Percentiles rank a stretch among this genome's conserved stretches.
Conservation (phyloP, 495 filamentous ascomycete species). For the Collariella sp. region DNA sequence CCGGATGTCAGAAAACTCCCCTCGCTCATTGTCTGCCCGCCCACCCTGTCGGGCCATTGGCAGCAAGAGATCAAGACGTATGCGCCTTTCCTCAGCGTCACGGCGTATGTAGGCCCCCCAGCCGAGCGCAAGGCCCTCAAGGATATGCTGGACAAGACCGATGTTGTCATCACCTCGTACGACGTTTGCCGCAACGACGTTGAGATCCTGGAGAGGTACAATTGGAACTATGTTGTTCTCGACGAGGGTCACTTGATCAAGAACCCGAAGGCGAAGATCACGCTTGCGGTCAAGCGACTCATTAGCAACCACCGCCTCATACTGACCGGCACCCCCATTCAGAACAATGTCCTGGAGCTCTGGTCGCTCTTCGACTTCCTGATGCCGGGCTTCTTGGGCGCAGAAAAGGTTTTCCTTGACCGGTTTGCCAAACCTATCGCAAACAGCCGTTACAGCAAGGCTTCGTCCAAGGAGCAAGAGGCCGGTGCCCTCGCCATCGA, state of each 20-base stretch:
- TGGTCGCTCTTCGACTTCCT: conserved; percentile 98
- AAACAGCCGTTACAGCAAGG: conserved; percentile 87
- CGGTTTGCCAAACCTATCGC: conserved; percentile 97
- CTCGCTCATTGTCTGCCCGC: conserved; percentile 90
- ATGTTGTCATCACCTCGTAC: conserved; percentile 94
- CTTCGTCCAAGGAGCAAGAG: conserved; percentile 97
- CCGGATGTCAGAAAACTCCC: conserved; percentile 72
- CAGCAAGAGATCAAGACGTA: conserved; percentile 93
- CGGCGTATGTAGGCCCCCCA: conserved; percentile 85
- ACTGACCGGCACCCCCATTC: conserved; percentile 93
- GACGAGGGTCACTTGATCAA: conserved; percentile 98
- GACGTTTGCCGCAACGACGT: conserved; percentile 94
- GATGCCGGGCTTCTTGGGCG: conserved; percentile 97
- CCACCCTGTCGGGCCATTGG: conserved; percentile 97
- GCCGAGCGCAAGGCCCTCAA: conserved; percentile 63
- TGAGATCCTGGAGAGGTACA: conserved; percentile 70
- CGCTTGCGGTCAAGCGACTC: conserved; percentile 78
- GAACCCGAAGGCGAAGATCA: conserved; percentile 92
- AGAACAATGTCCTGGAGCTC: conserved; percentile 92
- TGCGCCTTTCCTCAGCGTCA: conserved; percentile 82
- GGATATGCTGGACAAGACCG: conserved; percentile 59
- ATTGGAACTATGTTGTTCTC: conserved; percentile 94
- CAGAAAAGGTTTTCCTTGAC: conserved; percentile 96
- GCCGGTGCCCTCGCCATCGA: conserved; percentile 93
- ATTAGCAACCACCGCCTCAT: conserved; percentile 89